Base-by-base conservation (phyloP, 164 flowering plant genomes). In the Magnolia changhungtana region DNA sequence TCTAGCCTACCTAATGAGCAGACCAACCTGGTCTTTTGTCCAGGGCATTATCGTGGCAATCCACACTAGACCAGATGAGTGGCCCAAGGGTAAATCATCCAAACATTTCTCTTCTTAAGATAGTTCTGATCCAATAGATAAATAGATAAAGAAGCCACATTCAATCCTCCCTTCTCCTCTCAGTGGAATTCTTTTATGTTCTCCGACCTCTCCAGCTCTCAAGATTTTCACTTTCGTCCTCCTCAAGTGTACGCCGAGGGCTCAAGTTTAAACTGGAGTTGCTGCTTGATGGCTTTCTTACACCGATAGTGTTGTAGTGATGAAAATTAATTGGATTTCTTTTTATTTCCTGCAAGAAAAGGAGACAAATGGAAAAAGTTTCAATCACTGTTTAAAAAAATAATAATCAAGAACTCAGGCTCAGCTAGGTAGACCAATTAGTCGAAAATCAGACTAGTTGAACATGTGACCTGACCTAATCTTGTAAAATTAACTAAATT, bases 301-400 rank as follows among this genome's bases (percentile, higher is more conserved):
- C 6, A 0, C 50, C 9, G 10, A 16, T n/a, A 29, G 69, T 11
- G 13, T 64, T 64, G 72, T 63, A 37, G 19, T 70, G 74, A 55
- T 31, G 67, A n/a, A 31, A 20, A n/a, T 27, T 69, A 29, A n/a
- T 51, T 49, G 79, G 69, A 68, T 80, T 49, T 67, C 61, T 67
- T 52, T 27, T 55, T 74, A 63, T 71, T 52, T 80, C 80, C 82
- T 80, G 72, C n/a, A 50, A 23, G 52, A 52, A 51, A 52, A 63
- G 0, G 37, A 4, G 19, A 61, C 8, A 63, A 31, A 1, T 59
- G 1, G 19, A 21, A 61, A n/a, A 7, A 51, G 8, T 13, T 14
- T 55, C 45, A 58, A 31, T 52, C n/a, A n/a, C 5, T 16, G 45
- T 37, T 37, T 37, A 37, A 37, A 37, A 37, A 37, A 37, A 27